Conservation (phyloP, 2,329 filamentous ascomycete species). For the Ophiostoma pallidulum region DNA sequence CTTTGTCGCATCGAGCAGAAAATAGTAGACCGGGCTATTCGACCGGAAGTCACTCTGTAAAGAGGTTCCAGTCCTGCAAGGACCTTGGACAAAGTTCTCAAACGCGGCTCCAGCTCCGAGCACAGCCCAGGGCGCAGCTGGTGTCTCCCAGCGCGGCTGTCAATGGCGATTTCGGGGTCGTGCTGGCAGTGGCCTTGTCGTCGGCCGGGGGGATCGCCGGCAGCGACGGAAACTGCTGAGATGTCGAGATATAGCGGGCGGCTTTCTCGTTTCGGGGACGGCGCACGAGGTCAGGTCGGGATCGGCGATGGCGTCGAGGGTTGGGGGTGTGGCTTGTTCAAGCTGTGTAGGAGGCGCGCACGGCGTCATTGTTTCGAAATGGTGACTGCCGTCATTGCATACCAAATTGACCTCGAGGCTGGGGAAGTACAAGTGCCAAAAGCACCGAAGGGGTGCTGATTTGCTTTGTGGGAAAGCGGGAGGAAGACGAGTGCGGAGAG, state of each 20-base stretch:
- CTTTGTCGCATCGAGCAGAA: neutral
- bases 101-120: neutral
- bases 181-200: constrained; percentile 9
- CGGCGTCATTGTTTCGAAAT: constrained; percentile 35
- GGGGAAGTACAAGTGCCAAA: neutral
- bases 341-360: constrained; percentile 28
- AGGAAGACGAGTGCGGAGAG: neutral
- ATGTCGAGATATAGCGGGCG: constrained; percentile 11
- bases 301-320: constrained; percentile 5
- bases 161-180: constrained; percentile 4
- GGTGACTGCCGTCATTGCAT: constrained; percentile 26
- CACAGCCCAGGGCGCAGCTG: neutral
- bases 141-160: neutral
- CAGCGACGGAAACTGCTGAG: constrained; percentile 13
- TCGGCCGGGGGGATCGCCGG: constrained; percentile 9
- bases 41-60: neutral
- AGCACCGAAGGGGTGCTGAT: neutral
- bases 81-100: neutral
- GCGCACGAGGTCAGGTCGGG: neutral
- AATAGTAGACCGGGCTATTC: neutral
- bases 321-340: constrained; percentile 17
- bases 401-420: neutral
- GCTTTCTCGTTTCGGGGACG: constrained; percentile 4
- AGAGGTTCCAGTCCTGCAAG: neutral
- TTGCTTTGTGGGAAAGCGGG: neutral